Evolutionary conservation across 1,139 yeast species (phyloP).

Genomic region (Saccharomyces pastorianus): DNA sequence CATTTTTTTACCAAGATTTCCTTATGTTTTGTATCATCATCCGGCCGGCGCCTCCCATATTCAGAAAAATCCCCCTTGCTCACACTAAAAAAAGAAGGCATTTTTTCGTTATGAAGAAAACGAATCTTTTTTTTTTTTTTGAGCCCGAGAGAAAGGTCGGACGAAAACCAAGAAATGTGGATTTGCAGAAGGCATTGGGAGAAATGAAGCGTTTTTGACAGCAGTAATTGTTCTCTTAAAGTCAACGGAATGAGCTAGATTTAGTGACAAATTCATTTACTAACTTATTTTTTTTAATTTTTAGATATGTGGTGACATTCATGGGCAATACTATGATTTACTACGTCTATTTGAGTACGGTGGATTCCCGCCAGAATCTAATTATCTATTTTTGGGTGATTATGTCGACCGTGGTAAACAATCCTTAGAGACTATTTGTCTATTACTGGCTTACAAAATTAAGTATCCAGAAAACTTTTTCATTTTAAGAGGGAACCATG

Average conservation of each 20-base stretch:
- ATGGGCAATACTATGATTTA: constrained; percentile 93
- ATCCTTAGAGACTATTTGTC: constrained; percentile 87
- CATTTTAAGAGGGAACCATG: constrained; percentile 91
- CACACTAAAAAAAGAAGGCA: neutral
- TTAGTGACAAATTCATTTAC: neutral
- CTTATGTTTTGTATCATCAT: neutral
- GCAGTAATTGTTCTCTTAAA: neutral
- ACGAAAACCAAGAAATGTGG: neutral
- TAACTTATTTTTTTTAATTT: constrained; percentile 1
- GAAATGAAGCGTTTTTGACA: neutral
- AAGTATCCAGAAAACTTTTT: constrained; percentile 96
- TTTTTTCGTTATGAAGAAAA: neutral
- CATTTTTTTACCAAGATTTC: neutral
- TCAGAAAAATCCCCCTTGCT: neutral
- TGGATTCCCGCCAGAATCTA: constrained; percentile 97
- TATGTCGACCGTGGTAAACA: constrained; percentile 97
- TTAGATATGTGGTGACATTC: constrained; percentile 80
- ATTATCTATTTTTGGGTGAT: constrained; percentile 87
- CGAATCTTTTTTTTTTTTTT: neutral
- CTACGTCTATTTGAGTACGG: constrained; percentile 93
- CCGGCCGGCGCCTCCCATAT: constrained; percentile 1
- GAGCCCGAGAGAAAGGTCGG: neutral
- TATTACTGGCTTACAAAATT: constrained; percentile 86
- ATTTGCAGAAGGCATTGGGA: neutral
- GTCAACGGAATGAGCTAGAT: neutral